Evolutionary conservation across 2,329 filamentous ascomycete species (phyloP).

Genomic region (Curvularia eragrostidis): DNA sequence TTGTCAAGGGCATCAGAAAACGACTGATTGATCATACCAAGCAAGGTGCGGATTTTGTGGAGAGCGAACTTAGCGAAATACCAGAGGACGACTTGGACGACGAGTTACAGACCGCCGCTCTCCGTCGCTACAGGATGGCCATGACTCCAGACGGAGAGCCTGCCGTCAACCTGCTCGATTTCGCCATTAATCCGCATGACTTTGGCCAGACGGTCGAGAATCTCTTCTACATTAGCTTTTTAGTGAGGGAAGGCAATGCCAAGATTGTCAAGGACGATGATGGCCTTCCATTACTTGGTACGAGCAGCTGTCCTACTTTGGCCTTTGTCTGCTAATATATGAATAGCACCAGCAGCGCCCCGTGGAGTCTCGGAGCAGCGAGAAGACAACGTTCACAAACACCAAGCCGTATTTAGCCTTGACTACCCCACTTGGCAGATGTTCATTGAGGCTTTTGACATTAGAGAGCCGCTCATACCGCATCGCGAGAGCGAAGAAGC

Average conservation of each 20-base stretch:
- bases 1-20: constrained; percentile 77
- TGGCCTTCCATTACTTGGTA: constrained; percentile 80
- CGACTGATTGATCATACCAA: constrained; percentile 59
- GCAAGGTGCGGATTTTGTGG: constrained; percentile 51
- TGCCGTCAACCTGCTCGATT: constrained; percentile 76
- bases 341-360: constrained; percentile 54
- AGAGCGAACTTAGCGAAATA: constrained; percentile 42
- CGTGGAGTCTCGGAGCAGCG: constrained; percentile 61
- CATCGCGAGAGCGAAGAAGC: constrained; percentile 62
- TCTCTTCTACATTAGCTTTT: constrained; percentile 93
- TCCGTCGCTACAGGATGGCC: constrained; percentile 70
- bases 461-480: constrained; percentile 82
- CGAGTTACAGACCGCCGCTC: constrained; percentile 58
- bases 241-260: constrained; percentile 84
- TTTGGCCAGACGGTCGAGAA: constrained; percentile 98
- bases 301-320: constrained; percentile 48
- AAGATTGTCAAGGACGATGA: constrained; percentile 75
- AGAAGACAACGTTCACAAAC: constrained; percentile 60
- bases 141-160: constrained; percentile 63
- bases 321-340: constrained; percentile 5
- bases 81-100: constrained; percentile 36
- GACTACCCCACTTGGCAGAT: constrained; percentile 85
- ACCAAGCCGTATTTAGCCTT: constrained; percentile 87
- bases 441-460: constrained; percentile 76
- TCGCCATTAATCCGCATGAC: constrained; percentile 86